Base-by-base conservation (phyloP, 306 rosid species). In the Acacia melanoxylon region DNA sequence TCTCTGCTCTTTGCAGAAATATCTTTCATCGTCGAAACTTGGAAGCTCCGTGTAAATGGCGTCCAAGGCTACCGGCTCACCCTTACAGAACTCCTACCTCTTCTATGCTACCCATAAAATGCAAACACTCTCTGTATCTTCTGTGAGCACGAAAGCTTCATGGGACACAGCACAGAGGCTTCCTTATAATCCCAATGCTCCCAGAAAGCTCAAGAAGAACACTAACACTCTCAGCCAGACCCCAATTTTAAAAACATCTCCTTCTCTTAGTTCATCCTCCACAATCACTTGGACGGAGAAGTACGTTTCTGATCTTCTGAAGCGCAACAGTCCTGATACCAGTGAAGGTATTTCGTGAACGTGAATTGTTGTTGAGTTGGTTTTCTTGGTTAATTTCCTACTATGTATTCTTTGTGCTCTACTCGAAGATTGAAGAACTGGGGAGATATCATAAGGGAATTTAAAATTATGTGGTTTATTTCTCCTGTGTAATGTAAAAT, bases 161-260 rank as follows among this genome's bases (percentile, higher is more conserved):
- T 89, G 87, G 91, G 99, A 95, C 84, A 91, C 93, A 1, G 87
- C 89, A 17, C 54, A 71, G 75, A 71, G 75, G 58, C 75, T 44
- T 22, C 51, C 97, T 1, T 95, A 95, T 88, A 95, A 95, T 66
- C 99, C 88, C 63, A 93, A 95, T 27, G 94, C 97, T 68, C 98
- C 98, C 1, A 85, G 92, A 87, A 93, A 91, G 80, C 84, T 74
- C 67, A 79, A 76, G 71, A 83, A 89, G 85, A 88, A 85, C 49
- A 19, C 80, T 40, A 54, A n/a, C 41, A 35, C 78, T 59, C 77
- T 52, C 22, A 42, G 69, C 8, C 74, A 3, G 4, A 22, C 76
- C 4, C 37, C 83, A 68, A 42, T 11, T 69, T 33, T 83, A 7
- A 81, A 68, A 81, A 12, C 74, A 27, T 81, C 89, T 4, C 86